Base-by-base conservation (phyloP, 495 filamentous ascomycete species). In the Trichoderma erinaceum region DNA sequence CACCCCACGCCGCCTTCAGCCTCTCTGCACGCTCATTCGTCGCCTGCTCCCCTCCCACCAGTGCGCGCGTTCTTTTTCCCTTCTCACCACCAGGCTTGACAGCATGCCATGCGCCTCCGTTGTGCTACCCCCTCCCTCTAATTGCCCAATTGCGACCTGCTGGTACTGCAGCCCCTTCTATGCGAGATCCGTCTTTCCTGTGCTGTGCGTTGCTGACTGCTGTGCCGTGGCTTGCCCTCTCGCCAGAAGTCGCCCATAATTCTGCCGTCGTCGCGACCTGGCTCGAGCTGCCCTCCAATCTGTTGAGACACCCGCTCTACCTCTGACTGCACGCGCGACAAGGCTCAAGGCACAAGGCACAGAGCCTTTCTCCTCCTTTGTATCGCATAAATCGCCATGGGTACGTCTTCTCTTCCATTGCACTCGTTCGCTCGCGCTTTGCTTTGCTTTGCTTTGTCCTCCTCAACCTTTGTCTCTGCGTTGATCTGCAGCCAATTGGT, bases 321-420 rank as follows among this genome's bases (percentile, higher is more conserved):
- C 56, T 61, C 16, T 32, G 56, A 61, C 56, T 61, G 56, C 56
- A 32, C 56, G 56, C 56, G 56, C 56, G 56, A 65, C 63, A 41
- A 46, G 63, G 63, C 63, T 65, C 63, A 32, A 61, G 56, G 56
- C 56, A 61, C 56, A 61, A 61, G 56, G 56, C 56, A 61, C 56
- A 61, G 29, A 32, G 56, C 56, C 50, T 11, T 21, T 61, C 56
- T 61, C 56, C 56, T 61, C 56, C 56, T 61, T 61, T 61, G 27
- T 61, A 61, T 29, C 75, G 71, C 75, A 67, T 73, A 73, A 72
- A 74, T 69, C 70, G 70, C 71, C 75, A 82, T 81, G 79, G 80
- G 78, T 82, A 79, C 78, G 79, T 81, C 75, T 73, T 75, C 71
- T 71, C 71, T 73, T 65, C 70, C 68, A 67, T 48, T n/a, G 0